Percentiles rank a stretch among this genome's conserved stretches.
These are phyloP conservation scores for Scheffersomyces stipitis DNA, from an alignment of 805 yeast genomes.

Conservation along the genomic window DNA sequence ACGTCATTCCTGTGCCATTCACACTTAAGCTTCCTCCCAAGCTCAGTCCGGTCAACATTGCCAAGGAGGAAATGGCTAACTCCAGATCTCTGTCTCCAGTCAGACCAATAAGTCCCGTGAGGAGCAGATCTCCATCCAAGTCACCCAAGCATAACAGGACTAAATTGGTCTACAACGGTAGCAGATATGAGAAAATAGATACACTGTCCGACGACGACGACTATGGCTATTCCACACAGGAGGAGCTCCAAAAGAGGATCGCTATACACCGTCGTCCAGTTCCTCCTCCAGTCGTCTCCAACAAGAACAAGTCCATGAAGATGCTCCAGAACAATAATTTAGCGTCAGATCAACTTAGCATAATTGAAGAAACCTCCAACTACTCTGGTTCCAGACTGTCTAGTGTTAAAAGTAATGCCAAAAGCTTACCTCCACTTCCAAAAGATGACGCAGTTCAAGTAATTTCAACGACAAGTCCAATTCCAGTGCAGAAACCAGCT, in stretches of 20 bases:
- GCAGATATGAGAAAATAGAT: conserved; percentile 36
- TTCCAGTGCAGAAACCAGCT: not conserved
- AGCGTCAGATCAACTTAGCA: conserved; percentile 39
- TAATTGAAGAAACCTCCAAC: conserved; percentile 40
- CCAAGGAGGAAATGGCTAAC: conserved; percentile 5
- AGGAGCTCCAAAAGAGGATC: conserved; percentile 4
- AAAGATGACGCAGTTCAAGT: not conserved
- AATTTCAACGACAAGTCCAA: not conserved
- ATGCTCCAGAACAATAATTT: conserved; percentile 14
- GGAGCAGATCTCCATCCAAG: conserved; percentile 12
- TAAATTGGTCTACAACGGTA: conserved; percentile 34
- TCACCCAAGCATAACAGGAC: conserved; percentile 12
- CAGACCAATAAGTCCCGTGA: conserved; percentile 1
- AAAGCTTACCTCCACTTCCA: conserved; percentile 11
- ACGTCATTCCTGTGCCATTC: conserved; percentile 45
- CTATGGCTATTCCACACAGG: conserved; percentile 2
- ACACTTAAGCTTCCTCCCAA: conserved; percentile 42
- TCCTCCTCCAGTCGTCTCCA: conserved; percentile 28
- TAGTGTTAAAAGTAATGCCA: conserved; percentile 21
- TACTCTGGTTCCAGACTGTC: conserved; percentile 29
- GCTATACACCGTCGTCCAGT: conserved; percentile 11
- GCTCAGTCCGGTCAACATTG: conserved; percentile 26
- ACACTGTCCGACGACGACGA: conserved; percentile 23
- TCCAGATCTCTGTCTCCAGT: conserved; percentile 13
- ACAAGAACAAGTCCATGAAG: conserved; percentile 27